These are phyloP conservation scores for Poa pratensis DNA, from an alignment of 176 grass and related monocot species.

Conservation along the genomic window DNA sequence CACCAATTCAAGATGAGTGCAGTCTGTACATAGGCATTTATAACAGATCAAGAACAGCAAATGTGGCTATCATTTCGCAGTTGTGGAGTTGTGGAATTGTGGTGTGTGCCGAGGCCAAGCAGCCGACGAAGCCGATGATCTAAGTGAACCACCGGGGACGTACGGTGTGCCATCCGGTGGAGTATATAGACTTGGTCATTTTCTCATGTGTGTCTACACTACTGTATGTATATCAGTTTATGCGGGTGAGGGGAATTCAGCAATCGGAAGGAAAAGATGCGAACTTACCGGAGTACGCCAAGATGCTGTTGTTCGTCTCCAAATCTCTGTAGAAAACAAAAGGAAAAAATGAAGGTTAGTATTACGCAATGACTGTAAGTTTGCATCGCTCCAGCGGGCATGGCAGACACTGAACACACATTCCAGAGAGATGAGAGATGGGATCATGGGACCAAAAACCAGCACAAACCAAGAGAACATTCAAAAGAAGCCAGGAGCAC, in stretches of 20 bases:
- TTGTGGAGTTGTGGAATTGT: too few relatives aligned
- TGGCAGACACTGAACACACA: not conserved
- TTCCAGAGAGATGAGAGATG: not conserved
- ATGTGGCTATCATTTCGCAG: not conserved
- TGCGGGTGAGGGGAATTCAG: not conserved
- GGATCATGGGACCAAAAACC: not conserved
- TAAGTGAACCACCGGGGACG: not conserved
- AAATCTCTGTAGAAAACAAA: conserved; percentile 37
- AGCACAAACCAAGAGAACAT: not conserved
- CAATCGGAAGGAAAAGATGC: not conserved
- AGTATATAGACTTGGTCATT: not conserved
- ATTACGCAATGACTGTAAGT: not conserved
- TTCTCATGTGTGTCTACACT: not conserved
- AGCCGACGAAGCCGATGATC: not conserved
- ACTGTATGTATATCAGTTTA: not conserved
- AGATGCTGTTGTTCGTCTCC: conserved; percentile 20
- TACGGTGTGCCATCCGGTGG: not conserved
- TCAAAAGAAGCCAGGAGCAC: not conserved
- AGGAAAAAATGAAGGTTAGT: not conserved
- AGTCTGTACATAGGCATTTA: not conserved
- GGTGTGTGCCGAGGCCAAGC: not conserved
- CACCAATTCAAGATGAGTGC: not conserved
- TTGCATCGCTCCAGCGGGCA: not conserved
- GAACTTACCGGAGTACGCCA: conserved; percentile 44
- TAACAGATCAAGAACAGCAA: not conserved